Evolutionary conservation across 192 early-diverging fungal species (phyloP), one percentile per base, ranked within the genome.

Genomic region (Coemansia sp.): DNA sequence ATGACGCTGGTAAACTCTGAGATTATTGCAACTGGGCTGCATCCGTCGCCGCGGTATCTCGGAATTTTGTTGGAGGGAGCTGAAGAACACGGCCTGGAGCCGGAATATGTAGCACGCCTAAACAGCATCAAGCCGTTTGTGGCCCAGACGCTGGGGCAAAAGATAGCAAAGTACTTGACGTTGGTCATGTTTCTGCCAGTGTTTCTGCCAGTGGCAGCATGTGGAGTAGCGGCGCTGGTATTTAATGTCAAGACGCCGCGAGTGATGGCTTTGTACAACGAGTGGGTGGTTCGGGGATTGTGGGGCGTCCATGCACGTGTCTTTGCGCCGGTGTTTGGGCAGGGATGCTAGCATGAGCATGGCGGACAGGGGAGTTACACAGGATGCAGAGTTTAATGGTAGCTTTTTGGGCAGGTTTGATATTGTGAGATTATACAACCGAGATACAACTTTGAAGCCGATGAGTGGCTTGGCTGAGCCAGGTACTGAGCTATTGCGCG

Each of bases 1-100:
- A 42, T 56, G 21, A 70, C 71, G 14, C 67, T 79, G 17, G 56
- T 79, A 12, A 63, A 73, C 54, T 57, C 64, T 3, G 25, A 50
- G 12, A 14, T 10, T 0, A 24, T 54, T 2, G 36, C 60, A 2
- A 28, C 28, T 6, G 55, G 63, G 11, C 51, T 62, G 63, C 71
- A 67, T 34, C 76, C 76, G 21, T 79, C 76, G 25, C 58, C 47
- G 42, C 76, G 76, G 14, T 79, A 79, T 49, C 70, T 38, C 52
- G 58, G 55, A 28, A 79, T 79, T 20, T 31, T 79, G 1, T 10
- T 79, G 10, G 64, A 73, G 28, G 76, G 76, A 0, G 76, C 76
- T n/a, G 58, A 20, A 4, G 76, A 79, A 58, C 64, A 79, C 36
- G 51, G 51, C 8, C 65, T 79, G 38, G 57, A 49, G 5, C 59